phyloP scores from a whole-genome alignment of 495 filamentous ascomycete species.

The Podospora australis region DNA sequence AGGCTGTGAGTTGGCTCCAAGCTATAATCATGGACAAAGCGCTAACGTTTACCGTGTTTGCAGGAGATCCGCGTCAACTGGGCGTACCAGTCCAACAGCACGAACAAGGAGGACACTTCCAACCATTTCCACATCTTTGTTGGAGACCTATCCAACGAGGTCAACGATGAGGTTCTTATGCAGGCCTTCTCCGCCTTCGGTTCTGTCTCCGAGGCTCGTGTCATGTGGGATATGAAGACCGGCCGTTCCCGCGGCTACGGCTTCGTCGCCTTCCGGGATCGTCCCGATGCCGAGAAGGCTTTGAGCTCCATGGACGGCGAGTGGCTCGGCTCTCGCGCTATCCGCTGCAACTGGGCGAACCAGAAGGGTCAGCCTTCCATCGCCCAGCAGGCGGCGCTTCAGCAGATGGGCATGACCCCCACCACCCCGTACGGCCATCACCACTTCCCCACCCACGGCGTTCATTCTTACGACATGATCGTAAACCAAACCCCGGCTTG shows the following conservation, averaged over 20 bases:
- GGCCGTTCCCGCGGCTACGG: conserved; percentile 95
- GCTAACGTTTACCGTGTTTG: conserved; percentile 3
- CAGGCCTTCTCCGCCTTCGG: conserved; percentile 98
- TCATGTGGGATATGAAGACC: conserved; percentile 99
- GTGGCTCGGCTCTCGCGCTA: conserved; percentile 97
- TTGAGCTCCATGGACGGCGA: conserved; percentile 97
- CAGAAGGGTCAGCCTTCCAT: conserved; percentile 99
- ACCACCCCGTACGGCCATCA: conserved; percentile 96
- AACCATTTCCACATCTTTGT: conserved; percentile 99
- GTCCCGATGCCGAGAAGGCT: conserved; percentile 89
- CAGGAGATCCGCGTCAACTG: conserved; percentile 99
- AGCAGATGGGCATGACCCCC: conserved; percentile 96
- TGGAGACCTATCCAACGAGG: conserved; percentile 95
- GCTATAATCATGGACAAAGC: neutral
- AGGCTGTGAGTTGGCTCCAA: conserved; percentile 58
- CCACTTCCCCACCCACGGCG: conserved; percentile 93
- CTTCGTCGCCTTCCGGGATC: conserved; percentile 96
- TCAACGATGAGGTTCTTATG: conserved; percentile 91
- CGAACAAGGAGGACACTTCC: conserved; percentile 95
- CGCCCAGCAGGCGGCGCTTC: conserved; percentile 94
- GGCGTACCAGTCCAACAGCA: conserved; percentile 96
- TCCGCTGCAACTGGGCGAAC: conserved; percentile 99
- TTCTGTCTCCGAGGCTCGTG: conserved; percentile 93
- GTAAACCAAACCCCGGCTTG: conserved; percentile 93
- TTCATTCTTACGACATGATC: conserved; percentile 98